These are phyloP conservation scores for Santalum album DNA, from an alignment of 164 flowering plant genomes.

Conservation along the genomic window DNA sequence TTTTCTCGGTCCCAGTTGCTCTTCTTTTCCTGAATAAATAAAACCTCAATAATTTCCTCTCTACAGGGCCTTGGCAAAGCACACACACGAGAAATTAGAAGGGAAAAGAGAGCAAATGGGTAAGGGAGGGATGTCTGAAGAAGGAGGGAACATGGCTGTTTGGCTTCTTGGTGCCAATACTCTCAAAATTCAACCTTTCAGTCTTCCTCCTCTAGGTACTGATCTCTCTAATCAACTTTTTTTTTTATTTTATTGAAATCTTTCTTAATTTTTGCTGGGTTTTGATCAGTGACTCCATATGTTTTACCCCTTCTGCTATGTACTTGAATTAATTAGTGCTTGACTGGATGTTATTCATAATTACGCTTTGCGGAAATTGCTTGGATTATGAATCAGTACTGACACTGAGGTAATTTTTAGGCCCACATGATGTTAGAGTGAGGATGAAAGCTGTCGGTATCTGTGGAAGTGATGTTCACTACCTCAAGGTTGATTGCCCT, in stretches of 20 bases:
- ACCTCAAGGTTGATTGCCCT: slow-evolving; percentile 47
- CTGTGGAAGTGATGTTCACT: slow-evolving; percentile 98
- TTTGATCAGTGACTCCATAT: too few relatives aligned
- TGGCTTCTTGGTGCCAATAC: slow-evolving; percentile 77
- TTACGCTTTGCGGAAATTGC: background rate
- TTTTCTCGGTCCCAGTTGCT: too few relatives aligned
- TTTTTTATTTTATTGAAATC: background rate
- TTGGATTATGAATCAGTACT: background rate
- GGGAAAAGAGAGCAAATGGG: slow-evolving; percentile 26
- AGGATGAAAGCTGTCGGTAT: slow-evolving; percentile 95
- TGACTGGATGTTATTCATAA: background rate
- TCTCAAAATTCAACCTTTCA: slow-evolving; percentile 82
- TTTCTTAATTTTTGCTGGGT: too few relatives aligned
- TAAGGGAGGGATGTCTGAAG: slow-evolving; percentile 47
- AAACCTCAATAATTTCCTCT: too few relatives aligned
- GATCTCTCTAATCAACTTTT: background rate
- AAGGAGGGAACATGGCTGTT: slow-evolving; percentile 86
- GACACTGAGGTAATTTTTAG: slow-evolving; percentile 17
- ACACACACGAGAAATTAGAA: background rate
- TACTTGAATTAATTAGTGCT: too few relatives aligned
- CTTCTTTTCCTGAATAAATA: too few relatives aligned
- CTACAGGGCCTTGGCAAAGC: too few relatives aligned
- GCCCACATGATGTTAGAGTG: slow-evolving; percentile 76
- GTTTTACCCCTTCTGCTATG: too few relatives aligned
- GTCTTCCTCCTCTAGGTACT: slow-evolving; percentile 77